Evolutionary conservation across 2,329 filamentous ascomycete genomes (phyloP), one percentile per base, ranked within the genome.

Genomic region (Pseudogymnoascus destructans): DNA sequence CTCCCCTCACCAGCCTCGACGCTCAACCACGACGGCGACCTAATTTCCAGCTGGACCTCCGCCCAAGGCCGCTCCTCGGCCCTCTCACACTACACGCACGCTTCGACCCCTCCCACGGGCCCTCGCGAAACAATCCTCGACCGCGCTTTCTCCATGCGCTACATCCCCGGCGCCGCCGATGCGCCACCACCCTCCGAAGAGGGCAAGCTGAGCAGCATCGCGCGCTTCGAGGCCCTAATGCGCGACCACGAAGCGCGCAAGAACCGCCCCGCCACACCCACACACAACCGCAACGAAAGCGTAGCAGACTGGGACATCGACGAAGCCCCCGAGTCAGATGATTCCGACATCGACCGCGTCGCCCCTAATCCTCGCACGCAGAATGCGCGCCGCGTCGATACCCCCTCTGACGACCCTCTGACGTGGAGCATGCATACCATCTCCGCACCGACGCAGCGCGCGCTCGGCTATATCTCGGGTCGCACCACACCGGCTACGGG

Each of bases 121-220:
- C 79, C 78, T 1, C 75, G 82, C 13, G 82, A 86, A 68, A 84
- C 82, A 0, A 85, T 86, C 57, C 69, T 85, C n/a, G 82, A 86
- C 66, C 72, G 82, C 36, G 82, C 82, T 0, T 85, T 86, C 64
- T 80, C 83, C 63, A 70, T 85, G 70, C 75, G 79, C 7, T 80
- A 73, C 59, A 83, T 85, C 32, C 82, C 82, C 13, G 82, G 82
- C 5, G 79, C 79, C 2, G 80, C 82, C 9, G 70, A 71, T 6
- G 73, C 77, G 55, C 63, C 69, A 1, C 35, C 57, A 7, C 63
- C 64, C n/a, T 62, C 59, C 10, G 81, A 81, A 3, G 80, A 83
- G 61, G 80, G 84, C 63, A 82, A 84, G 60, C 71, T 85, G 13
- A 85, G 77, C 63, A 85, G 82, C 0, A 73, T 85, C 30, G 82